Conservation (phyloP, 192 early-diverging fungal species). For the Backusella westeae region DNA sequence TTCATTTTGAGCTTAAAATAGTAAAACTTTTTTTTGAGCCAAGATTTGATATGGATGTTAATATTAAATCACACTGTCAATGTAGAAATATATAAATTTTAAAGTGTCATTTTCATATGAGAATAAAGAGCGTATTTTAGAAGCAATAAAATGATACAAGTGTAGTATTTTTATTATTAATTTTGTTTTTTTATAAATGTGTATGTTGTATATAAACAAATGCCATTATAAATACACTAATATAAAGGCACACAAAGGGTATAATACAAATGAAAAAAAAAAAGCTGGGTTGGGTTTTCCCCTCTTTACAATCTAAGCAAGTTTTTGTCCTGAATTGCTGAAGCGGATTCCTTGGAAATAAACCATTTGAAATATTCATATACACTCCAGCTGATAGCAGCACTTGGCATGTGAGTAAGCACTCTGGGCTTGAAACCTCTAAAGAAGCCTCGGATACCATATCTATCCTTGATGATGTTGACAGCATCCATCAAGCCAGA, state of each 20-base stretch:
- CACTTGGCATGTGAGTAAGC: conserved; percentile 86
- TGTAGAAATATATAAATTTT: too few species aligned
- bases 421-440: conserved; percentile 78
- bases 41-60: too few species aligned
- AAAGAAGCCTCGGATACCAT: conserved; percentile 76
- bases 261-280: neutral
- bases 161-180: neutral
- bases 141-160: neutral
- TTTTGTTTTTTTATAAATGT: neutral
- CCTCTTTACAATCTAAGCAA: neutral
- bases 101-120: too few species aligned
- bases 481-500: conserved; percentile 69
- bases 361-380: conserved; percentile 84
- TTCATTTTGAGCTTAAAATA: neutral
- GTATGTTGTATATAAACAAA: neutral
- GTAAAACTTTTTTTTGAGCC: too few species aligned
- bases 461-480: conserved; percentile 70
- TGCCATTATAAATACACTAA: conserved; percentile 1
- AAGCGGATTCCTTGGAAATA: neutral
- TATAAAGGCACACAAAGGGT: neutral
- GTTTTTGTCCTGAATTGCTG: conserved; percentile 7
- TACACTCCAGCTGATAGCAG: conserved; percentile 93
- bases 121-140: too few species aligned
- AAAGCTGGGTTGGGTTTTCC: neutral
- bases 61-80: neutral